Percentiles rank a stretch among this genome's conserved stretches.
phyloP scores from a whole-genome alignment of 2,329 filamentous ascomycete species.

The Didymella sp. region DNA sequence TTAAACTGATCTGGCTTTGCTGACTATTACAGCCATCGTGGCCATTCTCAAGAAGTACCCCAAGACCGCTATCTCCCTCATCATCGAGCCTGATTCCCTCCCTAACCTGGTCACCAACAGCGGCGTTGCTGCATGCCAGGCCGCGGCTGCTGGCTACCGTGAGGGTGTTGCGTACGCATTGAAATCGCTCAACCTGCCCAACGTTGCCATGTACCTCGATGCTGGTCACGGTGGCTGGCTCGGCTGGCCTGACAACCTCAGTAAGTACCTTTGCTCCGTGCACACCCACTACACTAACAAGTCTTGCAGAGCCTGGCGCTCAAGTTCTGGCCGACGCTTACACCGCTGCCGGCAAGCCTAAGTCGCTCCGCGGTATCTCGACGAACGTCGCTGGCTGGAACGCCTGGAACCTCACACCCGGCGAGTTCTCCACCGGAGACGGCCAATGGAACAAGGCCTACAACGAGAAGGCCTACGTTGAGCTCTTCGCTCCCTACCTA shows the following conservation, averaged over 20 bases:
- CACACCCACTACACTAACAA: constrained; percentile 12
- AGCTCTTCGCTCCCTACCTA: constrained; percentile 60
- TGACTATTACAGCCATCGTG: constrained; percentile 55
- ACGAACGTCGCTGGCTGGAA: constrained; percentile 69
- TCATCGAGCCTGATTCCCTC: constrained; percentile 68
- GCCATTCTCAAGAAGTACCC: constrained; percentile 63
- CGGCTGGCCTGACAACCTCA: constrained; percentile 68
- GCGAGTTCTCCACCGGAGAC: constrained; percentile 47
- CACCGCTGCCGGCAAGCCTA: constrained; percentile 57
- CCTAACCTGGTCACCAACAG: constrained; percentile 70
- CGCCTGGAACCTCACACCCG: constrained; percentile 55
- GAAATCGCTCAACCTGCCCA: constrained; percentile 64
- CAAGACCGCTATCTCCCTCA: constrained; percentile 47
- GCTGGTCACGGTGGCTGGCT: constrained; percentile 72
- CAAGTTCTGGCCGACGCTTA: constrained; percentile 59
- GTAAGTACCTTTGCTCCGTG: constrained; percentile 21
- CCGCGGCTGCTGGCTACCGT: constrained; percentile 64
- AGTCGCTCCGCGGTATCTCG: constrained; percentile 59
- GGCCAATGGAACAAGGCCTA: constrained; percentile 52
- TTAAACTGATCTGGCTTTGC: not conserved
- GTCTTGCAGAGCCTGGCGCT: constrained; percentile 54
- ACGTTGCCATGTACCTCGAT: constrained; percentile 70
- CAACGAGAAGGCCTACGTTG: constrained; percentile 63
- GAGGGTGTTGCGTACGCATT: constrained; percentile 66
- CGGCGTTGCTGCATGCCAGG: constrained; percentile 61